A percentile compares a stretch with the other conserved stretches of the same genome.
Evolutionary conservation across 495 filamentous ascomycete species (phyloP).

Genomic region (Aspergillus campestris): DNA sequence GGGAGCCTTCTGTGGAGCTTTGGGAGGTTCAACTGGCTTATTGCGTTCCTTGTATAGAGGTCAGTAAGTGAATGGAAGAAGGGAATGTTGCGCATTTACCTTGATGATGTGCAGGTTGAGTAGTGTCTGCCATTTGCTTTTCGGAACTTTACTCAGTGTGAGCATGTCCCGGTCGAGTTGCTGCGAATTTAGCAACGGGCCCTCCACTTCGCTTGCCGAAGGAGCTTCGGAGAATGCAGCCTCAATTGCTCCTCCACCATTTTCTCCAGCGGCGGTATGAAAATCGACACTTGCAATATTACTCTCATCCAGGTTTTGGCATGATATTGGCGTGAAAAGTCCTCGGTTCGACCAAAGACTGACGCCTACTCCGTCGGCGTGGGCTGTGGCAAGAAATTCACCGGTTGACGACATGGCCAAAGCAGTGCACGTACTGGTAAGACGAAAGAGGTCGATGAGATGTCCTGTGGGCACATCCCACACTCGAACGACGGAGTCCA

Average conservation of each 20-base stretch:
- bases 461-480: slow-evolving; percentile 97
- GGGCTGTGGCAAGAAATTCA: slow-evolving; percentile 85
- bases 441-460: slow-evolving; percentile 79
- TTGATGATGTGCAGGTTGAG: slow-evolving; percentile 84
- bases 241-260: slow-evolving; percentile 59
- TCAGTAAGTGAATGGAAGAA: slow-evolving; percentile 4
- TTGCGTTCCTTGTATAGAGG: slow-evolving; percentile 55
- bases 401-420: slow-evolving; percentile 83
- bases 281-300: slow-evolving; percentile 53
- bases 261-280: slow-evolving; percentile 78
- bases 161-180: slow-evolving; percentile 74
- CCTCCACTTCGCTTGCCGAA: slow-evolving; percentile 40
- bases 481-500: slow-evolving; percentile 72
- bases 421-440: slow-evolving; percentile 66
- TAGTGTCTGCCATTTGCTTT: slow-evolving; percentile 85
- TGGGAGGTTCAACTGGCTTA: slow-evolving; percentile 85
- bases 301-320: slow-evolving; percentile 66
- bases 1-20: slow-evolving; percentile 86
- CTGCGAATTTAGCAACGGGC: slow-evolving; percentile 48
- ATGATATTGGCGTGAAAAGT: slow-evolving; percentile 80
- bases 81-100: slow-evolving; percentile 20
- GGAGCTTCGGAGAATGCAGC: slow-evolving; percentile 54
- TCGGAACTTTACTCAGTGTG: slow-evolving; percentile 82
- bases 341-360: slow-evolving; percentile 90
- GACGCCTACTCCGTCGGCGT: slow-evolving; percentile 77